These are phyloP conservation scores for Chrysosporium keratinophilum DNA, from an alignment of 2,329 filamentous ascomycete species.

Conservation along the genomic window DNA sequence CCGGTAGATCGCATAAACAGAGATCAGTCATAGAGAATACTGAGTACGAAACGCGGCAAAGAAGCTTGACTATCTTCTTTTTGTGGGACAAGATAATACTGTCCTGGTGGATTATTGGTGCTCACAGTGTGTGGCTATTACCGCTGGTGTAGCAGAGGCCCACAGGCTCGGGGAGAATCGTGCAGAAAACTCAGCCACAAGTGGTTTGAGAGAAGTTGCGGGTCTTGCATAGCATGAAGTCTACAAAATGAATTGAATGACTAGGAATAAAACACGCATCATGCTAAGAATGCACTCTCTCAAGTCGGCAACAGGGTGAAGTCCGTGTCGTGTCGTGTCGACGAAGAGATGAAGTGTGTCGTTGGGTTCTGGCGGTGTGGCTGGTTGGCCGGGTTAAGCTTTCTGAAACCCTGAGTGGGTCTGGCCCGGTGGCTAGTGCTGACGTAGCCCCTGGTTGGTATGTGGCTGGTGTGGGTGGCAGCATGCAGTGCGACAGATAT, in stretches of 20 bases:
- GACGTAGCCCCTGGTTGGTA: not conserved
- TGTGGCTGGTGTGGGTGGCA: not conserved
- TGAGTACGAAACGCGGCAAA: not conserved
- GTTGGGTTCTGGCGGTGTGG: not conserved
- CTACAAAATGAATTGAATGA: too few species aligned
- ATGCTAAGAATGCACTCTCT: too few species aligned
- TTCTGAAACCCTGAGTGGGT: not conserved
- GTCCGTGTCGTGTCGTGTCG: not conserved
- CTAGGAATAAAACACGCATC: too few species aligned
- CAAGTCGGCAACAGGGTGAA: too few species aligned
- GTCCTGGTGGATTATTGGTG: not conserved
- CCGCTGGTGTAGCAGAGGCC: too few species aligned
- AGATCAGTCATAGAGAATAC: not conserved
- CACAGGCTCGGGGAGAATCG: not conserved
- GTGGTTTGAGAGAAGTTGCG: not conserved
- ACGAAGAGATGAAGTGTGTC: not conserved
- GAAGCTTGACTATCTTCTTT: not conserved
- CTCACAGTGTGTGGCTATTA: too few species aligned
- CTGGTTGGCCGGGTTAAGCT: not conserved
- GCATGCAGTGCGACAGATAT: not conserved
- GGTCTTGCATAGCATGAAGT: too few species aligned
- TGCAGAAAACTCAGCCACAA: not conserved
- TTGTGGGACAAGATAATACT: not conserved
- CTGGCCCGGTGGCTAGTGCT: not conserved
- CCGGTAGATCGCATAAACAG: not conserved